phyloP scores from a whole-genome alignment of 2,329 filamentous ascomycete species.

The Myriangium duriaei region DNA sequence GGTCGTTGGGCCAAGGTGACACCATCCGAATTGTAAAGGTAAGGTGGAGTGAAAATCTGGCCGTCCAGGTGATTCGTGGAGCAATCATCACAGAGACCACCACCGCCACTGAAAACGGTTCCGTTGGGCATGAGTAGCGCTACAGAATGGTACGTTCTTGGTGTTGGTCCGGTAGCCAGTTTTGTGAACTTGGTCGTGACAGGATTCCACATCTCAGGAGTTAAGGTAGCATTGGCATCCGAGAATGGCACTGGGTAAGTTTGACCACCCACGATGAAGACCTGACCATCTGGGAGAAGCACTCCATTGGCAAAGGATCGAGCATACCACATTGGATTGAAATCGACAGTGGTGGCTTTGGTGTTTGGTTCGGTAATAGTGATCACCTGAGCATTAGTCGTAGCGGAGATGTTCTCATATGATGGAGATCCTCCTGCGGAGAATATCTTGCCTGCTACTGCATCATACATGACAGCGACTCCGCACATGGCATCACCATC shows the following conservation, averaged over 20 bases:
- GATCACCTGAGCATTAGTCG: slow-evolving; percentile 37
- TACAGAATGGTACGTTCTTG: slow-evolving; percentile 45
- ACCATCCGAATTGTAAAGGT: slow-evolving; percentile 41
- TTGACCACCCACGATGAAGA: slow-evolving; percentile 22
- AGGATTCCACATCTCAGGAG: slow-evolving; percentile 13
- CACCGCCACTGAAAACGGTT: slow-evolving; percentile 41
- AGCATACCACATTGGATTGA: slow-evolving; percentile 18
- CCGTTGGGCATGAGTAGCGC: slow-evolving; percentile 39
- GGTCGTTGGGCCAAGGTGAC: slow-evolving; percentile 35
- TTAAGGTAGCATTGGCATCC: slow-evolving; percentile 12
- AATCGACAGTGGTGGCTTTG: background rate
- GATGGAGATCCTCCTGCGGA: slow-evolving; percentile 37
- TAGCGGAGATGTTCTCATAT: slow-evolving; percentile 34
- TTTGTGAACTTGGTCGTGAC: slow-evolving; percentile 10
- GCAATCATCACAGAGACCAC: slow-evolving; percentile 30
- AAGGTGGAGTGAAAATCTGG: slow-evolving; percentile 49
- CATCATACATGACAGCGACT: slow-evolving; percentile 33
- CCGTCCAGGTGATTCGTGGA: slow-evolving; percentile 48
- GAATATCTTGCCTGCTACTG: slow-evolving; percentile 28
- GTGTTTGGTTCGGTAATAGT: slow-evolving; percentile 27
- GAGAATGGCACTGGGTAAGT: slow-evolving; percentile 12
- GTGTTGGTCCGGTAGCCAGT: slow-evolving; percentile 18
- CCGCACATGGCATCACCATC: slow-evolving; percentile 44
- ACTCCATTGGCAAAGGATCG: slow-evolving; percentile 17
- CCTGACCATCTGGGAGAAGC: slow-evolving; percentile 21